These are phyloP conservation scores for Cytospora leucostoma DNA, from an alignment of 2,329 filamentous ascomycete genomes.

Conservation along the genomic window DNA sequence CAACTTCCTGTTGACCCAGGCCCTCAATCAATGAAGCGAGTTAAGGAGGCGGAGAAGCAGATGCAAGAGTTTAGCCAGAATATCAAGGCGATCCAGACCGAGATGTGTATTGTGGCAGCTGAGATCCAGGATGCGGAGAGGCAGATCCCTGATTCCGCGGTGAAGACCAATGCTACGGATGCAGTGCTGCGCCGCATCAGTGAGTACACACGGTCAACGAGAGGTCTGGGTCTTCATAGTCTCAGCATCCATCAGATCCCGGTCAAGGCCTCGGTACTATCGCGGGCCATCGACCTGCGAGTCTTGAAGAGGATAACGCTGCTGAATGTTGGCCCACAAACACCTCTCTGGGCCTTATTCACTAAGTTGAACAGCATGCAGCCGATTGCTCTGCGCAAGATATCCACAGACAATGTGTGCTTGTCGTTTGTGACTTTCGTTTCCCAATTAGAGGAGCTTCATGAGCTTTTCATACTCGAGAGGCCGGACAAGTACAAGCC, in stretches of 20 bases:
- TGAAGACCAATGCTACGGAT: constrained; percentile 29
- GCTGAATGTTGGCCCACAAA: constrained; percentile 64
- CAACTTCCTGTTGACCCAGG: constrained; percentile 30
- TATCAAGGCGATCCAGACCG: constrained; percentile 39
- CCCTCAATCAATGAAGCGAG: constrained; percentile 23
- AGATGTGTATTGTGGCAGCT: constrained; percentile 40
- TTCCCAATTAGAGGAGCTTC: constrained; percentile 52
- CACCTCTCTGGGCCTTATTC: constrained; percentile 59
- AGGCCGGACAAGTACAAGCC: constrained; percentile 52
- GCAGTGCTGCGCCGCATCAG: constrained; percentile 38
- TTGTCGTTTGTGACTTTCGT: constrained; percentile 55
- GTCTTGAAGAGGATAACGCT: constrained; percentile 59
- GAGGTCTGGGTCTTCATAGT: constrained; percentile 58
- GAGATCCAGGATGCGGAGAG: constrained; percentile 41
- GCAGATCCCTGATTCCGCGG: constrained; percentile 23
- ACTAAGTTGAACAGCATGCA: constrained; percentile 54
- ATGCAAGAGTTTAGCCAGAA: constrained; percentile 36
- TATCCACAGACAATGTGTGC: constrained; percentile 66
- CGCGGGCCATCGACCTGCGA: constrained; percentile 57
- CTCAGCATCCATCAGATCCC: constrained; percentile 62
- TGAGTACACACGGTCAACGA: constrained; percentile 58
- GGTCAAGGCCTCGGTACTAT: constrained; percentile 59
- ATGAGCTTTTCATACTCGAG: constrained; percentile 63
- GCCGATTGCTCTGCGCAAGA: constrained; percentile 55
- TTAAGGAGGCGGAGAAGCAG: constrained; percentile 35